These are phyloP conservation scores for Pichia sp. DNA, from an alignment of 1,139 yeast species.

Conservation along the genomic window DNA sequence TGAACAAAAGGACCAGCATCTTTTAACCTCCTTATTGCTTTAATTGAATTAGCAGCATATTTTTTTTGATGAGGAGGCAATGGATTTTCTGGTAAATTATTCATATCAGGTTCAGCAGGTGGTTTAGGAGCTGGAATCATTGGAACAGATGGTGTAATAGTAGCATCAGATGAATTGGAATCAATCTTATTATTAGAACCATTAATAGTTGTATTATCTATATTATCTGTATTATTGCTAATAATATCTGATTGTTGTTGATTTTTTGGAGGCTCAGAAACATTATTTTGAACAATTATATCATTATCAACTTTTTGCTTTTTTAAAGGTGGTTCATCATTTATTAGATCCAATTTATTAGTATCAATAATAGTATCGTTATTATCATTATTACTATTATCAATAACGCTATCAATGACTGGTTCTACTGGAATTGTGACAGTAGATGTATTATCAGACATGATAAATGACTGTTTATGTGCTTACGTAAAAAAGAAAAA, in stretches of 20 bases:
- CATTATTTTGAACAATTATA: not conserved
- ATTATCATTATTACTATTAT: too few relatives aligned
- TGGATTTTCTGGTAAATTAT: slow-evolving; percentile 61
- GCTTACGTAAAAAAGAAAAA: not conserved
- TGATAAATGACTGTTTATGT: too few relatives aligned
- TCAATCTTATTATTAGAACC: not conserved
- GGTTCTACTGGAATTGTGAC: too few relatives aligned
- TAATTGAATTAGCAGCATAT: slow-evolving; percentile 60
- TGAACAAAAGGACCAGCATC: slow-evolving; percentile 87
- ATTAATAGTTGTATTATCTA: too few relatives aligned
- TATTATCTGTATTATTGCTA: too few relatives aligned
- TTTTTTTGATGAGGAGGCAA: slow-evolving; percentile 82
- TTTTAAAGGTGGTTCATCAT: slow-evolving; percentile 1
- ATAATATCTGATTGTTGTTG: not conserved
- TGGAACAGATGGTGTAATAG: slow-evolving; percentile 12
- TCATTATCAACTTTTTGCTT: slow-evolving; percentile 1
- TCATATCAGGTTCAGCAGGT: slow-evolving; percentile 64
- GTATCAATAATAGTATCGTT: not conserved
- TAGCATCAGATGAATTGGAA: not conserved
- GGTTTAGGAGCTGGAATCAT: slow-evolving; percentile 67
- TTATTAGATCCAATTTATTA: not conserved
- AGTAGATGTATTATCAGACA: too few relatives aligned
- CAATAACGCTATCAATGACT: too few relatives aligned
- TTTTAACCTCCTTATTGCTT: slow-evolving; percentile 81
- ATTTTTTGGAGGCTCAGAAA: not conserved